Percentiles rank a stretch among this genome's conserved stretches.
Conservation (phyloP, 192 early-diverging fungal genomes). For the Endogone sp. region DNA sequence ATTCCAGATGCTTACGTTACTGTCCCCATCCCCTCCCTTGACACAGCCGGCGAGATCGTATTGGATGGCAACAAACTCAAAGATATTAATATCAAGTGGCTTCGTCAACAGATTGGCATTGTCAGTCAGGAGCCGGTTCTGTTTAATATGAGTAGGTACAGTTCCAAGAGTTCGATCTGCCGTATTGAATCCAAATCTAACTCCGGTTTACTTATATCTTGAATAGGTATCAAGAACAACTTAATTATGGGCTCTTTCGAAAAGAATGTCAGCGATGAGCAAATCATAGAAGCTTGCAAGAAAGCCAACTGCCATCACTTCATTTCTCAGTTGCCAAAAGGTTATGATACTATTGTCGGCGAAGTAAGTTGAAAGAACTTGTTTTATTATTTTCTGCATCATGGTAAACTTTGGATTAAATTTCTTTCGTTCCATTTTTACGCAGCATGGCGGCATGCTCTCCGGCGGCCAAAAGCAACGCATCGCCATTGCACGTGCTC, state of each 20-base stretch:
- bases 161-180: too few relatives aligned
- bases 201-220: neutral
- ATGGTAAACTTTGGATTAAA: too few relatives aligned
- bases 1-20: too few relatives aligned
- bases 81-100: slow-evolving; percentile 74
- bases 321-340: slow-evolving; percentile 75
- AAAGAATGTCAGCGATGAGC: slow-evolving; percentile 53
- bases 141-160: slow-evolving; percentile 55
- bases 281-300: slow-evolving; percentile 65
- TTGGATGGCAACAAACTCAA: slow-evolving; percentile 77
- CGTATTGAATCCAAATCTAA: neutral
- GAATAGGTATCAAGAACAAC: slow-evolving; percentile 76
- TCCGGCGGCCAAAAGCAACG: slow-evolving; percentile 95
- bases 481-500: slow-evolving; percentile 91
- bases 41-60: slow-evolving; percentile 41
- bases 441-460: slow-evolving; percentile 53
- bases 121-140: slow-evolving; percentile 92
- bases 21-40: slow-evolving; percentile 9
- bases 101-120: slow-evolving; percentile 84
- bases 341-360: slow-evolving; percentile 83
- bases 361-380: slow-evolving; percentile 29
- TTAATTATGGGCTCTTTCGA: slow-evolving; percentile 62
- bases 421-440: neutral
- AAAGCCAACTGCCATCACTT: slow-evolving; percentile 81
- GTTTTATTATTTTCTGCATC: too few relatives aligned